phyloP scores from a whole-genome alignment of 768 basidiomycete genomes.

The Suillus bovinus region DNA sequence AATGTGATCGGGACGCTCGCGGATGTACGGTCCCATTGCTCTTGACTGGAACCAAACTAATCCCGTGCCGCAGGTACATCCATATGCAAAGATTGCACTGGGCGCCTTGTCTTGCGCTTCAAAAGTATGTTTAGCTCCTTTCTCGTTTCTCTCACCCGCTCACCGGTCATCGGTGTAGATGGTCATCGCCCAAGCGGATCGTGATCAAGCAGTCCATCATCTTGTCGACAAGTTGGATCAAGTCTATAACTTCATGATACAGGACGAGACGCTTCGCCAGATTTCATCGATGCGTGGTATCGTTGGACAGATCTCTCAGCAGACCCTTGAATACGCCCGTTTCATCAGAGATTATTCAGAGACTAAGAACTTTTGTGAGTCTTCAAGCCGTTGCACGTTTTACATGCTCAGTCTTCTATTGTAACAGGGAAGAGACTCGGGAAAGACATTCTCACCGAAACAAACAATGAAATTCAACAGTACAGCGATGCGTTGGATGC shows the following conservation, averaged over 20 bases:
- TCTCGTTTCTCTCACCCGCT: no score
- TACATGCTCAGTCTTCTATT: background rate
- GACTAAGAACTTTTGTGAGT: conserved; percentile 10
- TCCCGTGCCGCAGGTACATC: background rate
- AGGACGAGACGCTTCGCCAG: background rate
- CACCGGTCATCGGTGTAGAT: no score
- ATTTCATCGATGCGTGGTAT: background rate
- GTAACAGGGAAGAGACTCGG: no score
- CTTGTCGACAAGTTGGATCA: background rate
- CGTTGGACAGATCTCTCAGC: conserved; percentile 5
- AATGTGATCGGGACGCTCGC: background rate
- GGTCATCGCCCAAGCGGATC: conserved; percentile 7
- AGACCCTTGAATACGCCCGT: conserved; percentile 8
- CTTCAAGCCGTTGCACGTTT: no score
- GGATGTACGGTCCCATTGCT: background rate
- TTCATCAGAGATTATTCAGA: conserved; percentile 12
- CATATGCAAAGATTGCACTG: conserved; percentile 8
- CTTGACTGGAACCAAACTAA: background rate
- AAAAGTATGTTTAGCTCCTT: background rate
- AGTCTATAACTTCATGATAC: conserved; percentile 8
- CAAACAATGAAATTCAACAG: no score
- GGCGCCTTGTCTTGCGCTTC: background rate
- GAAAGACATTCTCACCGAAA: no score
- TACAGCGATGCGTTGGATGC: no score
- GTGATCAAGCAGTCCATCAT: background rate